These are phyloP conservation scores for Neofusicoccum sp. DNA, from an alignment of 2,329 filamentous ascomycete genomes.

Conservation along the genomic window DNA sequence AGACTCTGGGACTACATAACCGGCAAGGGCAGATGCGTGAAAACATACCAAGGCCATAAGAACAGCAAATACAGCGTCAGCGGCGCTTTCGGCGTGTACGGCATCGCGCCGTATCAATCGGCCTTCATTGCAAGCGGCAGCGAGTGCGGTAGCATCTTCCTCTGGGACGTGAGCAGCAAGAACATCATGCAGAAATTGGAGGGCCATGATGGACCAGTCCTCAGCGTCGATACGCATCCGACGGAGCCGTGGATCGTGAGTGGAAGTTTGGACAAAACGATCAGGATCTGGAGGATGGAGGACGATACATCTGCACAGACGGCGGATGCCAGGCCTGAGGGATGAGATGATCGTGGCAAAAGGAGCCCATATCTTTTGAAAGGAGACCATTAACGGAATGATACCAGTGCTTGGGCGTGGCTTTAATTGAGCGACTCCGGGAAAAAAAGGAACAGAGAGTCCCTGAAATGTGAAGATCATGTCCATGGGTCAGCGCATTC, in stretches of 20 bases:
- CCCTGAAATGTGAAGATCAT: too few relatives aligned
- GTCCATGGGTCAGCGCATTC: too few relatives aligned
- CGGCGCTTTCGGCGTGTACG: slow-evolving; percentile 77
- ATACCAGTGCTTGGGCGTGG: too few relatives aligned
- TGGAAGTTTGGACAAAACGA: slow-evolving; percentile 63
- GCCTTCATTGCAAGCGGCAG: slow-evolving; percentile 81
- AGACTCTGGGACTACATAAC: slow-evolving; percentile 95
- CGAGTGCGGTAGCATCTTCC: slow-evolving; percentile 80
- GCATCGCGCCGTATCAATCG: slow-evolving; percentile 39
- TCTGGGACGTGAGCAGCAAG: slow-evolving; percentile 92
- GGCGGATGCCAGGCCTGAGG: background rate
- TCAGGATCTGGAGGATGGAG: slow-evolving; percentile 62
- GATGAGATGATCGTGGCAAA: background rate
- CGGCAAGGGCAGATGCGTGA: slow-evolving; percentile 85
- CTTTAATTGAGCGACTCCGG: too few relatives aligned
- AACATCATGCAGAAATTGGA: slow-evolving; percentile 71
- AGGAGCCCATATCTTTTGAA: too few relatives aligned
- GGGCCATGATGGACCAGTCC: slow-evolving; percentile 60
- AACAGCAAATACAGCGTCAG: slow-evolving; percentile 85
- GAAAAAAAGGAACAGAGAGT: too few relatives aligned
- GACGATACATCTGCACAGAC: slow-evolving; percentile 21
- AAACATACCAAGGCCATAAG: slow-evolving; percentile 92
- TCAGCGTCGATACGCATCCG: slow-evolving; percentile 62
- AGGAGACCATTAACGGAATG: too few relatives aligned
- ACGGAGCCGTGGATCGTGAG: slow-evolving; percentile 60